Percentiles rank a stretch among this genome's conserved stretches.
These are phyloP conservation scores for Penicillium paneum DNA, from an alignment of 2,329 filamentous ascomycete genomes.

Conservation along the genomic window DNA sequence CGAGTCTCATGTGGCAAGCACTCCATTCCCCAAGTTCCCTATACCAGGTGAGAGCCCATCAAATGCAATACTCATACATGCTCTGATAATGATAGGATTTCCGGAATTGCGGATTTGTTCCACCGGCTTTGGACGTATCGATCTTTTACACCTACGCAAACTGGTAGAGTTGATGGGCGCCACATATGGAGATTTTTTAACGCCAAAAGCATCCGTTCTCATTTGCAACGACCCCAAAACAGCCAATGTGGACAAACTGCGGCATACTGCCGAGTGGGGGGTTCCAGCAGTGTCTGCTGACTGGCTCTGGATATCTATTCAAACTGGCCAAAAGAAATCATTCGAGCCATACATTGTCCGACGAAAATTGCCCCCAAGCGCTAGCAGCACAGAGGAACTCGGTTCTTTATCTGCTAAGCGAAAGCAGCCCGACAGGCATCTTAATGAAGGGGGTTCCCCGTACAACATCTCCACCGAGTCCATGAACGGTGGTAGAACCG, in stretches of 20 bases:
- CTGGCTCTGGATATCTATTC: slow-evolving; percentile 84
- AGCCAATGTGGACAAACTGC: slow-evolving; percentile 69
- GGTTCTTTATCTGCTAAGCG: slow-evolving; percentile 21
- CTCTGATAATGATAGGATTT: slow-evolving; percentile 54
- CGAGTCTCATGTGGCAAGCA: slow-evolving; percentile 67
- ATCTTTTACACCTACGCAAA: slow-evolving; percentile 80
- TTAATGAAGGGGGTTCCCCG: background rate
- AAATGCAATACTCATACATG: background rate
- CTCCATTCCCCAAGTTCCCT: slow-evolving; percentile 69
- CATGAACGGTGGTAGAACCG: background rate
- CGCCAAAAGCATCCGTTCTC: slow-evolving; percentile 68
- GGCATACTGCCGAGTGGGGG: slow-evolving; percentile 68
- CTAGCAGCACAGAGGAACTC: slow-evolving; percentile 18
- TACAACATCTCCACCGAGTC: background rate
- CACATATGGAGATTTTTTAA: slow-evolving; percentile 74
- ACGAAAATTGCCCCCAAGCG: slow-evolving; percentile 23
- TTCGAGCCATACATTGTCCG: slow-evolving; percentile 47
- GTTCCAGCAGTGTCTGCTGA: slow-evolving; percentile 76
- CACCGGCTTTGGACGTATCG: slow-evolving; percentile 77
- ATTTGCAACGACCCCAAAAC: slow-evolving; percentile 60
- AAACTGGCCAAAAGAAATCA: slow-evolving; percentile 47
- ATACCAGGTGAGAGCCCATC: slow-evolving; percentile 49
- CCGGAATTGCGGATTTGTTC: slow-evolving; percentile 69
- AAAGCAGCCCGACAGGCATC: slow-evolving; percentile 3
- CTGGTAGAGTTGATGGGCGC: slow-evolving; percentile 73